Percentiles rank a stretch among this genome's conserved stretches.
These are phyloP conservation scores for Suillus tomentosus DNA, from an alignment of 768 basidiomycete genomes.

Conservation along the genomic window DNA sequence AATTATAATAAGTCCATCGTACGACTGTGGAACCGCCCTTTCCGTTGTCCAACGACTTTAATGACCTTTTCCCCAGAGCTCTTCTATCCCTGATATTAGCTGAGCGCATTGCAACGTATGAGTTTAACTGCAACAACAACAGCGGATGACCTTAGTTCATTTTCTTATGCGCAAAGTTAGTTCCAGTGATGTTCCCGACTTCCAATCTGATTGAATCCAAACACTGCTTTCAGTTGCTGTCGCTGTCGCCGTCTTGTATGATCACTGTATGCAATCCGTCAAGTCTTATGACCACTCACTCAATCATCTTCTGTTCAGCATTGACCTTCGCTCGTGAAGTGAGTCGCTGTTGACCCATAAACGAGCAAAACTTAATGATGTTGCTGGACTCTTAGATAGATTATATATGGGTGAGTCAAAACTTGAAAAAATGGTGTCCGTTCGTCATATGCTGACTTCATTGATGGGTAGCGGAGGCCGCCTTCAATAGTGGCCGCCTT, in stretches of 20 bases:
- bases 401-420: constrained; percentile 31
- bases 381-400: constrained; percentile 23
- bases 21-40: background rate
- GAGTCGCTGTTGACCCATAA: constrained; percentile 10
- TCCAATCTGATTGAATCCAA: constrained; percentile 10
- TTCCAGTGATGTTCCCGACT: background rate
- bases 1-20: background rate
- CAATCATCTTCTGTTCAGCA: constrained; percentile 15
- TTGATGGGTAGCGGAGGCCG: constrained; percentile 24
- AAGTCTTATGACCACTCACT: background rate
- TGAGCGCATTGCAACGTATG: background rate
- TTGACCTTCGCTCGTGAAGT: constrained; percentile 32
- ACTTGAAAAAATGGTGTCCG: background rate
- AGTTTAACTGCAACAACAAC: background rate
- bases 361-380: constrained; percentile 6
- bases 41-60: background rate
- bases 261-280: constrained; percentile 24
- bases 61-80: background rate
- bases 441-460: constrained; percentile 7
- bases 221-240: constrained; percentile 28
- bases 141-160: background rate
- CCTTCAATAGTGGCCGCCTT: constrained; percentile 27
- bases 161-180: constrained; percentile 27
- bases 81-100: background rate
- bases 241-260: constrained; percentile 29